phyloP scores from a whole-genome alignment of 306 rosid genomes.

The Quercus robur region DNA sequence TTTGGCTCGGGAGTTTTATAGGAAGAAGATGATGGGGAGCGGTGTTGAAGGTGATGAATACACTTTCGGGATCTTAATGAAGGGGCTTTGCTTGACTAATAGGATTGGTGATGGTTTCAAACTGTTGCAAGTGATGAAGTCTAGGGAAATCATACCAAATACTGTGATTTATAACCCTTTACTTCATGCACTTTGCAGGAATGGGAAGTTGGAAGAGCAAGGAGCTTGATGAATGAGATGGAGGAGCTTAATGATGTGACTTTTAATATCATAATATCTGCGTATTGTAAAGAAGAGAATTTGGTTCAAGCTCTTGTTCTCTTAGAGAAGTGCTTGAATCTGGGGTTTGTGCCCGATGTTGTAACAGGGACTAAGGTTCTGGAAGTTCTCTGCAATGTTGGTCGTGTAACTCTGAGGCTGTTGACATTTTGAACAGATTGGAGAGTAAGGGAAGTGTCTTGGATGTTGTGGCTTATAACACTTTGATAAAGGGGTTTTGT shows the following conservation, averaged over 20 bases:
- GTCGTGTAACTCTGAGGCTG: conserved; percentile 57
- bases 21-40: conserved; percentile 62
- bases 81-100: conserved; percentile 67
- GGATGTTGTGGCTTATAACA: conserved; percentile 72
- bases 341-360: conserved; percentile 65
- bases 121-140: conserved; percentile 68
- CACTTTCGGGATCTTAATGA: conserved; percentile 73
- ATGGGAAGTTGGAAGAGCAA: conserved; percentile 73
- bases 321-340: conserved; percentile 57
- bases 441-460: conserved; percentile 55
- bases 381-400: conserved; percentile 52
- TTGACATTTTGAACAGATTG: conserved; percentile 61
- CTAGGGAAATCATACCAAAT: conserved; percentile 51
- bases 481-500: conserved; percentile 66
- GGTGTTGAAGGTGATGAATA: conserved; percentile 62
- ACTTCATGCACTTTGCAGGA: conserved; percentile 72
- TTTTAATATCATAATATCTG: conserved; percentile 59
- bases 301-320: conserved; percentile 67
- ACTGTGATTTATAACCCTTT: conserved; percentile 66
- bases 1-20: conserved; percentile 68
- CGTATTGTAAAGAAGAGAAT: conserved; percentile 61
- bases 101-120: conserved; percentile 70
- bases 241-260: conserved; percentile 58
- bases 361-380: conserved; percentile 57
- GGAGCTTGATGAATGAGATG: conserved; percentile 81